Percentiles rank a stretch among this genome's conserved stretches.
phyloP scores from a whole-genome alignment of 1,284 basidiomycete species.

The Rhizopogon parksii region DNA sequence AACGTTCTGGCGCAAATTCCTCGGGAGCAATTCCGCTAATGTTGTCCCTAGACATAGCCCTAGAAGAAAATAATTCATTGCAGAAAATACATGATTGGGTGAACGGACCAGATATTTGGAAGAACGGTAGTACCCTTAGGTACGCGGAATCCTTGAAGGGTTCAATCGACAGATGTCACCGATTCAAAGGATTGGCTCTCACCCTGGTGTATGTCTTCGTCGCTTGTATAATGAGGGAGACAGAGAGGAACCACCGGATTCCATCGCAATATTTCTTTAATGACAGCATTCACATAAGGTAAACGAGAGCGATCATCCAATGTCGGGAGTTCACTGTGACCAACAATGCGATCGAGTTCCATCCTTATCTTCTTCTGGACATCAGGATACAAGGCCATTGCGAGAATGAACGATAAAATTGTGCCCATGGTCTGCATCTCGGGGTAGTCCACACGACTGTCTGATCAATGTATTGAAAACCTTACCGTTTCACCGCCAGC shows the following conservation, averaged over 20 bases:
- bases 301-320: constrained; percentile 24
- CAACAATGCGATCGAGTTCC: constrained; percentile 29
- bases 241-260: constrained; percentile 25
- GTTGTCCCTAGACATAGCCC: constrained; percentile 17
- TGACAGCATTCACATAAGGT: constrained; percentile 28
- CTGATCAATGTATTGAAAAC: not conserved
- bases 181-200: not conserved
- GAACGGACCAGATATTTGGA: constrained; percentile 29
- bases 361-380: constrained; percentile 26
- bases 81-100: not conserved
- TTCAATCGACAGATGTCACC: constrained; percentile 22
- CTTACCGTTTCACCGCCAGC: constrained; percentile 7
- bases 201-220: constrained; percentile 3
- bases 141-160: constrained; percentile 4
- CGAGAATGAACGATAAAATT: constrained; percentile 19
- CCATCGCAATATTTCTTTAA: constrained; percentile 34
- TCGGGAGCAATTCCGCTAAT: constrained; percentile 17
- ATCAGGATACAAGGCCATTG: constrained; percentile 30
- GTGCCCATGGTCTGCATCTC: constrained; percentile 11
- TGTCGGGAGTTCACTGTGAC: constrained; percentile 19
- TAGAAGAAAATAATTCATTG: not conserved
- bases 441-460: not conserved
- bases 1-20: constrained; percentile 14
- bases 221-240: constrained; percentile 5
- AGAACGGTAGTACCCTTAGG: constrained; percentile 25